These are phyloP conservation scores for Penicillium canescens DNA, from an alignment of 495 filamentous ascomycete genomes.

Conservation along the genomic window DNA sequence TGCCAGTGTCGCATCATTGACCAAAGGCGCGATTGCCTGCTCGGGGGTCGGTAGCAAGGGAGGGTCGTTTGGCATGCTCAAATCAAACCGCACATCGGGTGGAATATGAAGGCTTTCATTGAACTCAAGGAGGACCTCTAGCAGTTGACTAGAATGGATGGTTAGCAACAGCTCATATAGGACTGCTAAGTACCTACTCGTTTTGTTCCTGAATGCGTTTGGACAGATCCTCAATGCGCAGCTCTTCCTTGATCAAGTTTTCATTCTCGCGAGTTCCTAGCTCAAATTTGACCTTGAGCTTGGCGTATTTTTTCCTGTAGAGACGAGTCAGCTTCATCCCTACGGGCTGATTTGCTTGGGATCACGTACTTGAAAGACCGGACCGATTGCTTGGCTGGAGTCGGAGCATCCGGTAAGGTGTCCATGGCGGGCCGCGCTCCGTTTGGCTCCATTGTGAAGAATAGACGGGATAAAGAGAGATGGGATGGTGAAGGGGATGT, in stretches of 20 bases:
- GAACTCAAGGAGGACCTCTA: slow-evolving; percentile 84
- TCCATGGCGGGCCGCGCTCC: slow-evolving; percentile 27
- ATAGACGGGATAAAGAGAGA: slow-evolving; percentile 5
- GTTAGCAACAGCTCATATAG: slow-evolving; percentile 17
- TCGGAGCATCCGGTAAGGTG: slow-evolving; percentile 34
- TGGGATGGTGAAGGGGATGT: slow-evolving; percentile 11
- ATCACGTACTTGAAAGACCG: slow-evolving; percentile 44
- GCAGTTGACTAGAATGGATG: slow-evolving; percentile 56
- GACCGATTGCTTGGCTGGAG: slow-evolving; percentile 39
- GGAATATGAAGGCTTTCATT: slow-evolving; percentile 78
- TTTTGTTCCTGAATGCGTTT: slow-evolving; percentile 83
- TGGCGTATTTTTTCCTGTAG: slow-evolving; percentile 91
- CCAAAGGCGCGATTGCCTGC: slow-evolving; percentile 35
- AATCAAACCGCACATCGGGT: slow-evolving; percentile 67
- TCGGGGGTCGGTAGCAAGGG: slow-evolving; percentile 39
- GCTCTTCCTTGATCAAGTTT: slow-evolving; percentile 71
- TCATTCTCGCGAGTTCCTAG: slow-evolving; percentile 78
- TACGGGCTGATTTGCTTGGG: neutral
- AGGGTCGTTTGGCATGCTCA: slow-evolving; percentile 45
- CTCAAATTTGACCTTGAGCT: slow-evolving; percentile 85
- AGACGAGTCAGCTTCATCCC: slow-evolving; percentile 20
- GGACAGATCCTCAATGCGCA: slow-evolving; percentile 72
- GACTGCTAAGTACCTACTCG: slow-evolving; percentile 53
- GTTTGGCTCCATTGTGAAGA: slow-evolving; percentile 33
- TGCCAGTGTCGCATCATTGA: slow-evolving; percentile 39